phyloP scores from a whole-genome alignment of 1,284 basidiomycete species.

The Pholiota adiposa region DNA sequence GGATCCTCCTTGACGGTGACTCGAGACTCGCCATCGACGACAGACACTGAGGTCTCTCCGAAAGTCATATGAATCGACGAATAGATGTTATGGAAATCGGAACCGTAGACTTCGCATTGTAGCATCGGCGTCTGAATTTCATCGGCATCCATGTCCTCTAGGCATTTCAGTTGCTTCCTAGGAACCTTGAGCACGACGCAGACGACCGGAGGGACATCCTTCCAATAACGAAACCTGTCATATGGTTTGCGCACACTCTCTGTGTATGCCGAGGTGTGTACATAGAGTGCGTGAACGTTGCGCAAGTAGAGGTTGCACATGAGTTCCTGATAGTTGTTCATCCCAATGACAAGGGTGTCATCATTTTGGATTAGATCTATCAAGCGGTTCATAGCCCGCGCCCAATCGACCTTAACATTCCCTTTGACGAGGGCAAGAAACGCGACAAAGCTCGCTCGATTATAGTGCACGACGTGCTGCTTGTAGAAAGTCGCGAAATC shows the following conservation, averaged over 20 bases:
- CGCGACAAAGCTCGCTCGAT: conserved; percentile 45
- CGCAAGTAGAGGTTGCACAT: conserved; percentile 42
- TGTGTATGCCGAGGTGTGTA: conserved; percentile 9
- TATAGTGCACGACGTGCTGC: conserved; percentile 40
- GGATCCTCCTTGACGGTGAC: conserved; percentile 39
- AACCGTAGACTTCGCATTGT: conserved; percentile 29
- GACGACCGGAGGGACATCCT: conserved; percentile 35
- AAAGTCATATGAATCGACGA: conserved; percentile 38
- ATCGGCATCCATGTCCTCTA: conserved; percentile 32
- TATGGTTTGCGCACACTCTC: conserved; percentile 3
- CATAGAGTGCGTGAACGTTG: conserved; percentile 24
- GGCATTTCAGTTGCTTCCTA: conserved; percentile 27
- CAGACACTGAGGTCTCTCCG: conserved; percentile 32
- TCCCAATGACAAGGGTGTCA: conserved; percentile 34
- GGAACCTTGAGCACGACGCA: conserved; percentile 40
- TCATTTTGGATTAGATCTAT: conserved; percentile 33
- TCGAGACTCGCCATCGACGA: conserved; percentile 22
- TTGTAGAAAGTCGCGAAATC: neutral
- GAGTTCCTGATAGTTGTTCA: conserved; percentile 45
- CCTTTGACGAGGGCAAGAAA: conserved; percentile 44
- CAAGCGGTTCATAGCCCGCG: conserved; percentile 32
- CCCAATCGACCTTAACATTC: conserved; percentile 39
- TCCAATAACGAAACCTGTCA: conserved; percentile 35
- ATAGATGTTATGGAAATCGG: conserved; percentile 36
- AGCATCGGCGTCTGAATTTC: conserved; percentile 39